Evolutionary conservation across 176 grass and related monocot species (phyloP).

Genomic region (Guadua angustifolia): DNA sequence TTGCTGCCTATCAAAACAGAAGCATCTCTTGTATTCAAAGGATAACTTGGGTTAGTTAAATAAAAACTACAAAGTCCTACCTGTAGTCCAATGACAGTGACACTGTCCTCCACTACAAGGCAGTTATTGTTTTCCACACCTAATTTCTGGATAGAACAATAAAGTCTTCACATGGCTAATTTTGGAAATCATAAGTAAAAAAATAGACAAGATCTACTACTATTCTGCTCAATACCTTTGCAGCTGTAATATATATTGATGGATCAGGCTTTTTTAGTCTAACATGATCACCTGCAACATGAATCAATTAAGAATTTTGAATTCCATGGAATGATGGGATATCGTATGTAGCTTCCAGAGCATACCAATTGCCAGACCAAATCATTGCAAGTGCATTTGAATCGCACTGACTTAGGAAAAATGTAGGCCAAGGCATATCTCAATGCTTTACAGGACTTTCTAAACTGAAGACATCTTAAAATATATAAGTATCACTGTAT

Average conservation of each 20-base stretch:
- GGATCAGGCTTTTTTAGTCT: conserved; percentile 94
- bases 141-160: conserved; percentile 70
- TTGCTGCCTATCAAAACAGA: conserved; percentile 70
- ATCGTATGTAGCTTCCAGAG: not conserved
- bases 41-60: not conserved
- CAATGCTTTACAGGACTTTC: not conserved
- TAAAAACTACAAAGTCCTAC: conserved; percentile 50
- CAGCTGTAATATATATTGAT: conserved; percentile 86
- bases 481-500: not conserved
- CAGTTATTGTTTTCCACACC: conserved; percentile 74
- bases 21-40: conserved; percentile 19
- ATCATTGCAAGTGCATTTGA: conserved; percentile 17
- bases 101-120: conserved; percentile 97
- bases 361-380: conserved; percentile 11
- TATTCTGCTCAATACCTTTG: conserved; percentile 58
- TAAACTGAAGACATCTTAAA: not conserved
- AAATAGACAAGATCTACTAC: not conserved
- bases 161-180: not conserved
- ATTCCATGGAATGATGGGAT: not conserved
- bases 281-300: conserved; percentile 83
- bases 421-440: conserved; percentile 34
- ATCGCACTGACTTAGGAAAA: not conserved
- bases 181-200: not conserved
- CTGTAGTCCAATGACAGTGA: conserved; percentile 90
- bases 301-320: conserved; percentile 15